Evolutionary conservation across 179 eudicot genomes (phyloP), one percentile per base, ranked within the genome.

Genomic region (Silene noctiflora): DNA sequence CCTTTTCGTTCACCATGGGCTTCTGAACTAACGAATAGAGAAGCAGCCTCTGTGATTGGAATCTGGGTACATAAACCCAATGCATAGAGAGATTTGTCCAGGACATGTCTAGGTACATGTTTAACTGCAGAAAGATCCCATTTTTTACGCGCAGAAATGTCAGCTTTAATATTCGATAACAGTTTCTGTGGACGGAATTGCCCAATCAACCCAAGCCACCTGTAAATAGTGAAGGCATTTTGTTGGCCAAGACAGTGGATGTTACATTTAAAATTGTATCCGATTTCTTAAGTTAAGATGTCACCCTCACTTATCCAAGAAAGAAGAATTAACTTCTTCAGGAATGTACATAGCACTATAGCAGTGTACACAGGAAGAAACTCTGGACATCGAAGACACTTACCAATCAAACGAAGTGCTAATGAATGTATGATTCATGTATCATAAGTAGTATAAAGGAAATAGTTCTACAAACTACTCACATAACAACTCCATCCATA

Each of bases 121-220:
- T 84, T 89, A 61, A 88, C 58, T 71, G 83, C 53, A 3, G 87
- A 78, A 46, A 88, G 42, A 55, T 86, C 87, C 85, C 80, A 77
- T 44, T 84, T 89, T 46, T 86, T 90, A 42, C 55, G 73, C 62
- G 59, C 66, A 65, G 78, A 42, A 70, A 86, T 17, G 60, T 93
- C 91, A 29, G 86, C 82, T 85, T 88, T 91, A 25, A 93, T 71
- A 42, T 83, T 75, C 20, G 97, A 85, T 73, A 93, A 75, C 83
- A 93, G 63, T 77, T 91, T 90, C 82, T 80, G 85, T 12, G 97
- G 98, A 74, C 98, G 92, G 66, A 93, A 62, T 58, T 93, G 95
- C 33, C 89, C 93, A 67, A 82, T 81, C 44, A 91, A 77, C 69
- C 90, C 97, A 79, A 84, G 67, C 97, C 97, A 89, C 95, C 98